Evolutionary conservation across 371 early-diverging fungal species (phyloP), one percentile per base, ranked within the genome.

Genomic region (Mortierella sp.): DNA sequence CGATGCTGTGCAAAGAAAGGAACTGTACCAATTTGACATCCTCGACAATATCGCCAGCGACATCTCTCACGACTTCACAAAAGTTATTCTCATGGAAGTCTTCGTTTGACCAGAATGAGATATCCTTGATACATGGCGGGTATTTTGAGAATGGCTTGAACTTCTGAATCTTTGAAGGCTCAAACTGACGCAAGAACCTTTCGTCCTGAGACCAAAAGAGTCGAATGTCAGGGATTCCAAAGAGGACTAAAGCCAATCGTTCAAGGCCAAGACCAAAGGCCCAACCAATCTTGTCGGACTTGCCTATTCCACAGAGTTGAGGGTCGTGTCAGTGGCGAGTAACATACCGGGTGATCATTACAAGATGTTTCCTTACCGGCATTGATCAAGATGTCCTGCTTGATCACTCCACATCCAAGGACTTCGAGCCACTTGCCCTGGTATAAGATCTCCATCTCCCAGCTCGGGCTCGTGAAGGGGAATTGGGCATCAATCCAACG

Each of bases 231-330:
- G 96, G 96, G 40, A 98, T 94, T 60, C 89, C 91, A 80, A 95
- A 97, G 64, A 98, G 81, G 1, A 96, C 93, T 96, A 98, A 95
- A 0, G 98, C 96, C 58, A 98, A 81, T n/a, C 99, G 85, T 77
- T 98, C 99, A 13, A 98, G 82, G 2, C 99, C 99, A 68, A 98
- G 83, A 25, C 99, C 99, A 78, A 96, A 97, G 8, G 98, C 99
- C 97, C 98, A 98, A 8, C 95, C 98, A 56, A 97, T 85, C 57
- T 90, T 87, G 57, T 93, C 88, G 1, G 86, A 49, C 57, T 86
- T 82, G 34, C 88, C 88, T 88, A 43, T 43, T 43, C 39, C 44
- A 43, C 19, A 39, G 8, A 24, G 40, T 54, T n/a, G 6, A 45
- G 16, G 45, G 45, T 10, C 14, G 17, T 21, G 25, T 25, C 25